phyloP scores from a whole-genome alignment of 345 rosid genomes.

The Excoecaria agallocha region DNA sequence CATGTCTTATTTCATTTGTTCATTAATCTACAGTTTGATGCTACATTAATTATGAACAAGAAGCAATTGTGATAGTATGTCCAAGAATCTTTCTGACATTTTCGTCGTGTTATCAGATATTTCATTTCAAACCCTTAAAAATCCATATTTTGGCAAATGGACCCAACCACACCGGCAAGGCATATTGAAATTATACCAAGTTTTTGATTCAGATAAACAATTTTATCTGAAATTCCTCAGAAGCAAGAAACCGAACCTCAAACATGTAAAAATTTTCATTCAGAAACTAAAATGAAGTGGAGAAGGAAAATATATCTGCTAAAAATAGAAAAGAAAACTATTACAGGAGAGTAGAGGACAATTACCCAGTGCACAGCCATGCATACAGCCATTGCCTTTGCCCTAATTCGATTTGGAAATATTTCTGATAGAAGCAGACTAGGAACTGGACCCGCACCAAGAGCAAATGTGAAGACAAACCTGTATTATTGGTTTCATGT shows the following conservation, averaged over 20 bases:
- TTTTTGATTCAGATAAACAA: neutral
- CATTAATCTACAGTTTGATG: neutral
- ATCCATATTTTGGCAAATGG: neutral
- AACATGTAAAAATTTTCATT: neutral
- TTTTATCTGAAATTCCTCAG: neutral
- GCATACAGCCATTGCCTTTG: constrained; percentile 86
- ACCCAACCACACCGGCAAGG: neutral
- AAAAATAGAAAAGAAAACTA: neutral
- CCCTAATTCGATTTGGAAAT: constrained; percentile 79
- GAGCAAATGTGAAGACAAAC: constrained; percentile 71
- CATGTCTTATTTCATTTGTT: neutral
- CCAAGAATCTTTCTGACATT: too few species aligned
- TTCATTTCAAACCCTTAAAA: neutral
- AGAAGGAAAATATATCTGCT: neutral
- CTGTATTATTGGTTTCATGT: constrained; percentile 40
- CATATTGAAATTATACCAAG: neutral
- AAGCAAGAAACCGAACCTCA: neutral
- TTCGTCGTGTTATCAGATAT: neutral
- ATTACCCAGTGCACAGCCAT: constrained; percentile 95
- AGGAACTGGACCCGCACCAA: constrained; percentile 96
- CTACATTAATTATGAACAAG: too few species aligned
- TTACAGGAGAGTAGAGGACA: constrained; percentile 10
- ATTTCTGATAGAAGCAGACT: constrained; percentile 84
- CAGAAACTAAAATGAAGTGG: neutral
- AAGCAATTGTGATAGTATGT: too few species aligned